phyloP scores from a whole-genome alignment of 2,329 filamentous ascomycete species.

The Triangularia setosa region DNA sequence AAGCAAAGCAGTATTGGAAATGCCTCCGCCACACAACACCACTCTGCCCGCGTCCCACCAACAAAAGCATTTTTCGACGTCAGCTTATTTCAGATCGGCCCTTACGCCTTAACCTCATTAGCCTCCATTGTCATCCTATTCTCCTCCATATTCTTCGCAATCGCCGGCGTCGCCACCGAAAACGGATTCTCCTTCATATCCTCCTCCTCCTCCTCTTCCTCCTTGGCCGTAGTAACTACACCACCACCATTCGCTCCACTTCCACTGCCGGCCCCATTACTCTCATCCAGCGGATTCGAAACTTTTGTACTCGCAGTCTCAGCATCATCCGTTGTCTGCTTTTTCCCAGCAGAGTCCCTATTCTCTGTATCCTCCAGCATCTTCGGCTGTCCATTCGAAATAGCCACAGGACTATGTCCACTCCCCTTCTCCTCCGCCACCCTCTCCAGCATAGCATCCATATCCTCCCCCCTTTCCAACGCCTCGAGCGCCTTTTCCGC shows the following conservation, averaged over 20 bases:
- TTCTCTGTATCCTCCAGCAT: conserved; percentile 9
- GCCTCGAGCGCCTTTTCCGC: conserved; percentile 45
- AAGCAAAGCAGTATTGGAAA: background rate
- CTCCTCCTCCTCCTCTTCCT: conserved; percentile 10
- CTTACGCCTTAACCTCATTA: conserved; percentile 1
- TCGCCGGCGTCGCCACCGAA: conserved; percentile 7
- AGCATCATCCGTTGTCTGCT: background rate
- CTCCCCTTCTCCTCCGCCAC: conserved; percentile 21
- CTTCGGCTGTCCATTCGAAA: background rate
- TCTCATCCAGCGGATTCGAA: background rate
- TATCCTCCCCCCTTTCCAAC: conserved; percentile 40
- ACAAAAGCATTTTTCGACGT: too few relatives aligned
- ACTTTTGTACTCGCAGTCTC: background rate
- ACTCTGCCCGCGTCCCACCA: too few relatives aligned
- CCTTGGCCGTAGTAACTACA: background rate
- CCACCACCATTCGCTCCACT: background rate
- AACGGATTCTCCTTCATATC: conserved; percentile 10
- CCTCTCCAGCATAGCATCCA: conserved; percentile 33
- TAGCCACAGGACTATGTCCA: background rate
- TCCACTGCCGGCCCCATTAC: background rate
- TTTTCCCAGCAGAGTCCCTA: background rate
- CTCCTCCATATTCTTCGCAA: conserved; percentile 13
- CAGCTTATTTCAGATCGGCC: background rate
- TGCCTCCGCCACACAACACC: too few relatives aligned
- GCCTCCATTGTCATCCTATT: conserved; percentile 10